phyloP scores from a whole-genome alignment of 345 rosid species.

The Euphorbia peplus region DNA sequence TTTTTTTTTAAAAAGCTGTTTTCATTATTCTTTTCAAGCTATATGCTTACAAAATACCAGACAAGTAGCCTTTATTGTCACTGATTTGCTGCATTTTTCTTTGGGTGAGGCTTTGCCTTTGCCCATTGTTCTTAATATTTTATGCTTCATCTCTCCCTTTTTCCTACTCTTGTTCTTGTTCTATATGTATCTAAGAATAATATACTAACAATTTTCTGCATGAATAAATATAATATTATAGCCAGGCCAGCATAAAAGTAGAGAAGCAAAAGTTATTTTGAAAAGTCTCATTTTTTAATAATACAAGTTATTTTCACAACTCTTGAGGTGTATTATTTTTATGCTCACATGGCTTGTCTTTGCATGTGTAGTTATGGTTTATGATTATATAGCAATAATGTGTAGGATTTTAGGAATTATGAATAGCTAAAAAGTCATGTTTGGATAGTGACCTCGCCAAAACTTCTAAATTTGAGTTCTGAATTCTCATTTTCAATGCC shows the following conservation, averaged over 20 bases:
- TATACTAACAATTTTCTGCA: no score
- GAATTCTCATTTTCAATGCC: no score
- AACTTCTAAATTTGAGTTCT: no score
- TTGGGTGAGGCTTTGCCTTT: not conserved
- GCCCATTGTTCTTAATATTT: no score
- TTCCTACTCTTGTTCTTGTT: no score
- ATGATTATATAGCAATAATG: not conserved
- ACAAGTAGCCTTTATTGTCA: not conserved
- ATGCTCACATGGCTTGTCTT: slow-evolving; percentile 11
- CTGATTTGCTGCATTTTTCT: not conserved
- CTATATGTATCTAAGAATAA: no score
- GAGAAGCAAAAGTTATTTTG: not conserved
- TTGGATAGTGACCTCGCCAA: no score
- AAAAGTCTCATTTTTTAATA: not conserved
- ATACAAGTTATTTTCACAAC: not conserved
- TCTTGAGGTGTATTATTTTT: not conserved
- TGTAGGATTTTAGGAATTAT: not conserved
- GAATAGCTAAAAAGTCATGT: no score
- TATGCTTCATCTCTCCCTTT: no score
- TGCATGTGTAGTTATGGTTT: not conserved
- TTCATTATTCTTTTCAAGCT: not conserved
- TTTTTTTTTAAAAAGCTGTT: slow-evolving; percentile 3
- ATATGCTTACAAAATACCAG: not conserved
- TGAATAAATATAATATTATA: no score
- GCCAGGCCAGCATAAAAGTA: no score